Base-by-base conservation (phyloP, 1,284 basidiomycete species). In the Trichosporon ovoides region DNA sequence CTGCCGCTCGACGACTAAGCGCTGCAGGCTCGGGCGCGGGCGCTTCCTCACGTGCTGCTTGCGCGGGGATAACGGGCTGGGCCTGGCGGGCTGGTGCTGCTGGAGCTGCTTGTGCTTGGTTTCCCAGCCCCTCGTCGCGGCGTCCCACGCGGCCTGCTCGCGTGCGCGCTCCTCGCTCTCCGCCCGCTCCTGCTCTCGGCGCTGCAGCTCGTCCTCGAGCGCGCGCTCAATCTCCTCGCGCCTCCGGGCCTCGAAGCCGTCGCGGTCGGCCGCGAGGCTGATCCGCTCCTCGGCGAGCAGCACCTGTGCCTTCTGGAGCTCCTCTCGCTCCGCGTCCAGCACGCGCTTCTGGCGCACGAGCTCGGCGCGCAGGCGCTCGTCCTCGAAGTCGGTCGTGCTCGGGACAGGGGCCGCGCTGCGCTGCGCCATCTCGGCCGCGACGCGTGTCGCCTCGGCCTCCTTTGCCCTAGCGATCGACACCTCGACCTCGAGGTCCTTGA, bases 251-350 rank as follows among this genome's bases (percentile, higher is more conserved):
- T 88, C 38, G 22, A 48, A 24, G 6, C 28, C 48, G 3, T 52
- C 50, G 9, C 83, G 83, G 60, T 90, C 88, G 61, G 81, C 81
- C 85, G 89, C 43, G 20, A 56, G 14, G 3, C 46, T 46, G 12
- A 61, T 24, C 2, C 83, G 83, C 60, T 91, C 88, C 63, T 83
- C 82, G 0, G 83, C 83, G 14, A 91, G 74, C 59, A 80, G 81
- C 18, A 86, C 76, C 13, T 84, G 80, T 12, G 84, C 84, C 58
- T 86, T 83, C 0, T 84, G 84, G 64, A 89, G 84, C 61, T 83
- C 83, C 53, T 78, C 78, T 12, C 86, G 81, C 67, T 91, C 87
- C 11, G 81, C 78, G 53, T 89, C 85, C 7, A 91, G 82, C 16
- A 66, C 57, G 24, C 68, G 66, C 38, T 66, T 67, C 58, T 77